Evolutionary conservation across 176 grass and related monocot genomes (phyloP), one percentile per base, ranked within the genome.

Genomic region (Triticum timopheevii): DNA sequence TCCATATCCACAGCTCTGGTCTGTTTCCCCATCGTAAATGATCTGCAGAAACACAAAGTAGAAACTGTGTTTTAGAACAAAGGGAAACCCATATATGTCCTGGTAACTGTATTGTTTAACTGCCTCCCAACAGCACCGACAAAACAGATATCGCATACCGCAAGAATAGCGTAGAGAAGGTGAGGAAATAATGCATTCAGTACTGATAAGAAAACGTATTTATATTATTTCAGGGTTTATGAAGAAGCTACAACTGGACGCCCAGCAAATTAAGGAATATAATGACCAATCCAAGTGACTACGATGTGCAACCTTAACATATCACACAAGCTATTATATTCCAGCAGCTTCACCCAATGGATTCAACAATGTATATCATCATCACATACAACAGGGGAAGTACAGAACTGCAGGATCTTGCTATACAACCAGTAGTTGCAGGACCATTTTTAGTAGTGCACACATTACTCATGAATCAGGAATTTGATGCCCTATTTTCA

Each of bases 1-100:
- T 12, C 70, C 70, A 45, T 73, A 73, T 44, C 70, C 38, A 73
- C 70, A 73, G 70, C 70, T 73, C 70, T 73, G 22, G 70, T 10
- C 70, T 45, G 22, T 73, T 73, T 15, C 70, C 39, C 6, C 24
- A 11, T 73, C 1, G 20, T 73, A 73, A 13, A 73, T 73, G 11
- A 73, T 73, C 70, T 73, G 70, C n/a, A 23, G 11, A 44, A n/a
- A 24, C 2, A 73, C 2, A 73, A 15, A 42, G 63, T 10, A 31
- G 38, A 19, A 38, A 69, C 33, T 73, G 5, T 23, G 38, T 42
- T 24, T 73, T 24, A 42, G 1, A 73, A 44, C 19, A 15, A 73
- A 24, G 69, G 40, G 69, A 73, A 42, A 42, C 36, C 1, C 69
- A 42, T 72, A 72, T 2, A 40, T 42, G 20, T 72, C 10, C 20